Evolutionary conservation across 768 basidiomycete genomes (phyloP).

Genomic region (Auricularia cornea): DNA sequence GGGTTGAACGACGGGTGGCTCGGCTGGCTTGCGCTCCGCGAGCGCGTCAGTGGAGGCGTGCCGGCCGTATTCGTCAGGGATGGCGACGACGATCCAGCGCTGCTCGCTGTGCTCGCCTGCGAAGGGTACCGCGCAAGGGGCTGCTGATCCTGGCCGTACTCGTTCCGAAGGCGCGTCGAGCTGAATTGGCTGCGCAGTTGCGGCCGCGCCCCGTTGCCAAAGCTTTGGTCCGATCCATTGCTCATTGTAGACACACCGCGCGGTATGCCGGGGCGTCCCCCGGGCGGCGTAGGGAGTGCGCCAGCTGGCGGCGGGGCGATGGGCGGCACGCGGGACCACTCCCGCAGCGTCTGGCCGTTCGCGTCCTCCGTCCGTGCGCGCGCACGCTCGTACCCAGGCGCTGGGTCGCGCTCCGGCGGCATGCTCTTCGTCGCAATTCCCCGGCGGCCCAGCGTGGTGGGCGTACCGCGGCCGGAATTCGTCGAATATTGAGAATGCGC

Average conservation of each 20-base stretch:
- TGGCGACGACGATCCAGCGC: conserved; percentile 4
- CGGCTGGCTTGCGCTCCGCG: conserved; percentile 75
- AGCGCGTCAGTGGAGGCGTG: conserved; percentile 40
- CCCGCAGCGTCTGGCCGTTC: conserved; percentile 49
- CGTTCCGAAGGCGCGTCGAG: conserved; percentile 47
- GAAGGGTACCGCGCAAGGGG: conserved; percentile 13
- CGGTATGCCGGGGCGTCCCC: conserved; percentile 4
- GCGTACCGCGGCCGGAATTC: conserved; percentile 70
- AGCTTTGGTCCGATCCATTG: conserved; percentile 34
- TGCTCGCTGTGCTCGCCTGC: conserved; percentile 1
- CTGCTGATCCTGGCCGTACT: conserved; percentile 35
- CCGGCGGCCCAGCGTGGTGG: conserved; percentile 41
- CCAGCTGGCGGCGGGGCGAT: conserved; percentile 13
- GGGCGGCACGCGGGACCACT: conserved; percentile 36
- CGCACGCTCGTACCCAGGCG: conserved; percentile 41
- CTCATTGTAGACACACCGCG: conserved; percentile 16
- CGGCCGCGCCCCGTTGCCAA: conserved; percentile 28
- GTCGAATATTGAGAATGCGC: conserved; percentile 11
- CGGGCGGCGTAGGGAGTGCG: conserved; percentile 4
- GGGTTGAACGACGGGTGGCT: conserved; percentile 48
- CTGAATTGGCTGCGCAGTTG: conserved; percentile 62
- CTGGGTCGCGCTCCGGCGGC: conserved; percentile 48
- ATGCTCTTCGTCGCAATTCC: conserved; percentile 46
- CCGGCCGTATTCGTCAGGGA: background rate
- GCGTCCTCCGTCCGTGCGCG: conserved; percentile 64